A percentile compares a stretch with the other conserved stretches of the same genome.
Evolutionary conservation across 164 flowering plant genomes (phyloP).

Genomic region (Euptelea pleiosperma): DNA sequence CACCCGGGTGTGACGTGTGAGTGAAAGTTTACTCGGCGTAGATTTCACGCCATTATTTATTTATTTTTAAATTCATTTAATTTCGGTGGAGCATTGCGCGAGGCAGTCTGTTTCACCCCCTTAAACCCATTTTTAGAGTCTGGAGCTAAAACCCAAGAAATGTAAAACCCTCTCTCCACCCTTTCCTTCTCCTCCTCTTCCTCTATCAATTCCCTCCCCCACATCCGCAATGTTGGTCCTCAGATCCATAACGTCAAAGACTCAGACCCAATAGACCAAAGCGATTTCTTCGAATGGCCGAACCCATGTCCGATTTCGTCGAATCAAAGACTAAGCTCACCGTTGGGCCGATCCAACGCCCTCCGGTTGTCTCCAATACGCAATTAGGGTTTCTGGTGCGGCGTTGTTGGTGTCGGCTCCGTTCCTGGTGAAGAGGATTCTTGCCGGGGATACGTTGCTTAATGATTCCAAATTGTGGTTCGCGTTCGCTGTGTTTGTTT

Average conservation of each 20-base stretch:
- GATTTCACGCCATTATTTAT: too few relatives aligned
- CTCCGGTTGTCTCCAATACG: conserved; percentile 42
- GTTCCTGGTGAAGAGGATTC: conserved; percentile 41
- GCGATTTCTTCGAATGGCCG: conserved; percentile 47
- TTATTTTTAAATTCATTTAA: too few relatives aligned
- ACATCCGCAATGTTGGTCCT: conserved; percentile 51
- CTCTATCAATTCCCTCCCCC: conserved; percentile 55
- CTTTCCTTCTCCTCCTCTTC: conserved; percentile 19
- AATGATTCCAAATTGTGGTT: conserved; percentile 53
- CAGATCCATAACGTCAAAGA: too few relatives aligned
- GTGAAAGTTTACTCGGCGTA: too few relatives aligned
- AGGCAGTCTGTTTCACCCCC: too few relatives aligned
- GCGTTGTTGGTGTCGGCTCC: conserved; percentile 32
- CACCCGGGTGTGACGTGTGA: too few relatives aligned
- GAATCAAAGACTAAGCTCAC: too few relatives aligned
- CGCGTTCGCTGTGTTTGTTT: conserved; percentile 48
- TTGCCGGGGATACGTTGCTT: too few relatives aligned
- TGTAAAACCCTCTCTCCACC: conserved; percentile 8
- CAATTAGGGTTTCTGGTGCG: conserved; percentile 28
- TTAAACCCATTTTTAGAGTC: too few relatives aligned
- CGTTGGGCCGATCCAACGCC: too few relatives aligned
- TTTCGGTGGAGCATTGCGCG: too few relatives aligned
- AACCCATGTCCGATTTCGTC: conserved; percentile 65
- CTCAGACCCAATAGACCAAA: conserved; percentile 50
- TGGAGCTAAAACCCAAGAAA: too few relatives aligned